phyloP scores from a whole-genome alignment of 768 basidiomycete species.

The Phanerodontia chrysosporium region DNA sequence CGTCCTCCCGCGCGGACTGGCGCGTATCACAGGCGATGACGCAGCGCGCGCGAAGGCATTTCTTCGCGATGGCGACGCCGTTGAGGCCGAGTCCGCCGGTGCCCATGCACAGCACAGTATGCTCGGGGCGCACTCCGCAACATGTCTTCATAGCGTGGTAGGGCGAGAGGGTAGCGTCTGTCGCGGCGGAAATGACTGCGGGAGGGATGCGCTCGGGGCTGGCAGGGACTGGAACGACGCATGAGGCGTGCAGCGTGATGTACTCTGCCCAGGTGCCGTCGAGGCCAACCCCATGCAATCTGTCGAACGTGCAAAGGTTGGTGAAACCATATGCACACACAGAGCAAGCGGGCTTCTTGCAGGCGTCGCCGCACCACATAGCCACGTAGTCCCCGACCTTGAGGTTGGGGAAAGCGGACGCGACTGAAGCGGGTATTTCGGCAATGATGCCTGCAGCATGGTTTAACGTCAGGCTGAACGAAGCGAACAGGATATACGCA shows the following conservation, averaged over 20 bases:
- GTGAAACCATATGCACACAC: slow-evolving; percentile 9
- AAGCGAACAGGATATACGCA: not conserved
- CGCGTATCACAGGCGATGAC: slow-evolving; percentile 20
- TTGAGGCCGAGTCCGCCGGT: slow-evolving; percentile 29
- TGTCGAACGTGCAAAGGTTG: slow-evolving; percentile 14
- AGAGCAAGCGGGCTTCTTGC: slow-evolving; percentile 12
- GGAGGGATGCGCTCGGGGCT: slow-evolving; percentile 10
- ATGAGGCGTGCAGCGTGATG: slow-evolving; percentile 6
- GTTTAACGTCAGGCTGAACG: not conserved
- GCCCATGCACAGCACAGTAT: slow-evolving; percentile 34
- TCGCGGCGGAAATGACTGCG: slow-evolving; percentile 13
- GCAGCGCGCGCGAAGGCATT: slow-evolving; percentile 10
- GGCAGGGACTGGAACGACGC: slow-evolving; percentile 16
- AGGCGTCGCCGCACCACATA: slow-evolving; percentile 12
- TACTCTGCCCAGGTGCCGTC: slow-evolving; percentile 19
- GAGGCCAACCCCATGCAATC: slow-evolving; percentile 10
- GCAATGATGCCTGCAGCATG: slow-evolving; percentile 10
- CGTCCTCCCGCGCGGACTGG: slow-evolving; percentile 6
- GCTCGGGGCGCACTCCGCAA: slow-evolving; percentile 8
- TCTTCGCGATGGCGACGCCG: slow-evolving; percentile 19
- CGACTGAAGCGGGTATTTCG: slow-evolving; percentile 8
- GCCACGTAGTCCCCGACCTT: slow-evolving; percentile 18
- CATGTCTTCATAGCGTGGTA: slow-evolving; percentile 17
- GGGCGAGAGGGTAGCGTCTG: slow-evolving; percentile 21
- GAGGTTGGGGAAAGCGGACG: slow-evolving; percentile 1